A percentile compares a stretch with the other conserved stretches of the same genome.
phyloP scores from a whole-genome alignment of 2,329 filamentous ascomycete genomes.

The Penicillium sp. region DNA sequence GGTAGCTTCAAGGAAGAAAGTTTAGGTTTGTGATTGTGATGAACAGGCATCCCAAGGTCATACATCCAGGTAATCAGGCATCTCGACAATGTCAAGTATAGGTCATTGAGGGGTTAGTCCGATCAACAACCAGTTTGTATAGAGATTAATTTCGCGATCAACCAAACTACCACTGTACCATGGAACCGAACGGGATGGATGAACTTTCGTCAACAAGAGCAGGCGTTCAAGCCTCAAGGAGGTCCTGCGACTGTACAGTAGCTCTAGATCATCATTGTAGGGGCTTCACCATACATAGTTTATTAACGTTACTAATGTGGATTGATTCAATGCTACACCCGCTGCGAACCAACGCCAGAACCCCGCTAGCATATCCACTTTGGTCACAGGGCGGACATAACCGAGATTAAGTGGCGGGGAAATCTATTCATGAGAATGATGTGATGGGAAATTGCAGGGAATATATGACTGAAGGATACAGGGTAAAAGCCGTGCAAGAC shows the following conservation, averaged over 20 bases:
- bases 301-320: constrained; percentile 1
- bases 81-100: background rate
- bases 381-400: constrained; percentile 9
- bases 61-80: background rate
- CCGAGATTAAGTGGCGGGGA: constrained; percentile 11
- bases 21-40: constrained; percentile 8
- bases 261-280: background rate
- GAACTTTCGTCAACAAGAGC: constrained; percentile 2
- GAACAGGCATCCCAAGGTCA: background rate
- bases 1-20: constrained; percentile 16
- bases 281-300: background rate
- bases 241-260: constrained; percentile 11
- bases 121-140: background rate
- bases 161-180: constrained; percentile 17
- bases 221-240: background rate
- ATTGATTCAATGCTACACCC: constrained; percentile 7
- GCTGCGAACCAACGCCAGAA: constrained; percentile 5
- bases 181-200: constrained; percentile 9
- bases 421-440: background rate
- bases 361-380: constrained; percentile 2
- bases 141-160: constrained; percentile 2
- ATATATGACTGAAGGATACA: background rate
- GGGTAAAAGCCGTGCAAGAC: background rate
- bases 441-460: constrained; percentile 4
- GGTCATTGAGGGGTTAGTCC: background rate